Evolutionary conservation across 192 early-diverging fungal genomes (phyloP).

Genomic region (Umbelopsis vinacea): DNA sequence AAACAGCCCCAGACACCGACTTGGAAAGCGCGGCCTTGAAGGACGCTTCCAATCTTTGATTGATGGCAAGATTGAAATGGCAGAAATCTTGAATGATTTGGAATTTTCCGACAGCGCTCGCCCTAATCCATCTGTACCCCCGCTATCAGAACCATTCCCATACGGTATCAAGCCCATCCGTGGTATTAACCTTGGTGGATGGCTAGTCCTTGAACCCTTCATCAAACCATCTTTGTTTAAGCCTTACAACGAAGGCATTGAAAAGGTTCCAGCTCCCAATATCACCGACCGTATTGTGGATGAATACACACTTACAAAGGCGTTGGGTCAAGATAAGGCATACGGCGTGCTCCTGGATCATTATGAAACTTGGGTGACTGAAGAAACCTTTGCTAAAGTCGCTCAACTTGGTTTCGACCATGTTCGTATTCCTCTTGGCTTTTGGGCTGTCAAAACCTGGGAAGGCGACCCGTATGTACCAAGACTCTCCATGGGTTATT

Average conservation of each 20-base stretch:
- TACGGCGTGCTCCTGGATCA: slow-evolving; percentile 48
- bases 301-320: slow-evolving; percentile 61
- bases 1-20: not conserved
- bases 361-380: slow-evolving; percentile 61
- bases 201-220: slow-evolving; percentile 64
- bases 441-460: slow-evolving; percentile 62
- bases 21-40: not conserved
- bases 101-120: not conserved
- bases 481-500: slow-evolving; percentile 52
- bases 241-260: slow-evolving; percentile 33
- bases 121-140: slow-evolving; percentile 41
- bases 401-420: slow-evolving; percentile 58
- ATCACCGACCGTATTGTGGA: slow-evolving; percentile 48
- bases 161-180: slow-evolving; percentile 50
- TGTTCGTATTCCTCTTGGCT: slow-evolving; percentile 68
- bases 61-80: not conserved
- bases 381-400: slow-evolving; percentile 53
- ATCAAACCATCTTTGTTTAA: slow-evolving; percentile 53
- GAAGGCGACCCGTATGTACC: slow-evolving; percentile 64
- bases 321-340: slow-evolving; percentile 53
- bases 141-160: slow-evolving; percentile 41
- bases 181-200: slow-evolving; percentile 70
- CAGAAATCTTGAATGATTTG: slow-evolving; percentile 2
- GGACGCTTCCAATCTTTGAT: not conserved
- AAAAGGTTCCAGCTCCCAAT: slow-evolving; percentile 9